Conservation (phyloP, 176 grass and related monocot species). For the Zoysia japonica region DNA sequence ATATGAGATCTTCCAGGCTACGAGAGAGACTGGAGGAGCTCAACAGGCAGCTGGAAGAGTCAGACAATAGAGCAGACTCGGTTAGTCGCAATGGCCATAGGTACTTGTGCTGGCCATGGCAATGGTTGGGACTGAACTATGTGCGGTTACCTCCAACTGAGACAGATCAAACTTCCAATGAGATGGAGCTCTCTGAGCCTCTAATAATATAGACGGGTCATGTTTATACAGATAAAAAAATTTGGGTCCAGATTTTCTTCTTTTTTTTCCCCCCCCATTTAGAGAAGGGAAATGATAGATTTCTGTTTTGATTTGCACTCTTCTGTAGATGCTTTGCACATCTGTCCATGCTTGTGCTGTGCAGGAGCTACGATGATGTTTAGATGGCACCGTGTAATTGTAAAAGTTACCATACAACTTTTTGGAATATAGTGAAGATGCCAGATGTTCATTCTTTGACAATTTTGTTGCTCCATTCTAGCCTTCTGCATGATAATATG, state of each 20-base stretch:
- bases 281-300: background rate
- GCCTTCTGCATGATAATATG: background rate
- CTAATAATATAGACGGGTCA: slow-evolving; percentile 55
- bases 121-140: slow-evolving; percentile 88
- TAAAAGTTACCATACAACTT: slow-evolving; percentile 27
- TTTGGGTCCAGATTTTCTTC: background rate
- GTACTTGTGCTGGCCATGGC: slow-evolving; percentile 98
- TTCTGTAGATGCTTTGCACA: slow-evolving; percentile 41
- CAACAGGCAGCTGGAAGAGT: slow-evolving; percentile 75
- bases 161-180: slow-evolving; percentile 54
- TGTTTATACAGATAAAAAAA: slow-evolving; percentile 35
- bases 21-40: slow-evolving; percentile 85
- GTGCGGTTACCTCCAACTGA: slow-evolving; percentile 52
- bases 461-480: slow-evolving; percentile 10
- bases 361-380: slow-evolving; percentile 16
- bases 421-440: slow-evolving; percentile 36
- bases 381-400: slow-evolving; percentile 32
- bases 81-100: slow-evolving; percentile 47
- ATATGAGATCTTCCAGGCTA: slow-evolving; percentile 69
- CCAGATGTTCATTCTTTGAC: slow-evolving; percentile 39
- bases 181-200: slow-evolving; percentile 93
- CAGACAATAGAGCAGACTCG: slow-evolving; percentile 42
- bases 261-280: slow-evolving; percentile 1
- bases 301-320: slow-evolving; percentile 16
- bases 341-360: slow-evolving; percentile 33